Evolutionary conservation across 2,329 filamentous ascomycete genomes (phyloP).

Genomic region (Fusarium aywerte): DNA sequence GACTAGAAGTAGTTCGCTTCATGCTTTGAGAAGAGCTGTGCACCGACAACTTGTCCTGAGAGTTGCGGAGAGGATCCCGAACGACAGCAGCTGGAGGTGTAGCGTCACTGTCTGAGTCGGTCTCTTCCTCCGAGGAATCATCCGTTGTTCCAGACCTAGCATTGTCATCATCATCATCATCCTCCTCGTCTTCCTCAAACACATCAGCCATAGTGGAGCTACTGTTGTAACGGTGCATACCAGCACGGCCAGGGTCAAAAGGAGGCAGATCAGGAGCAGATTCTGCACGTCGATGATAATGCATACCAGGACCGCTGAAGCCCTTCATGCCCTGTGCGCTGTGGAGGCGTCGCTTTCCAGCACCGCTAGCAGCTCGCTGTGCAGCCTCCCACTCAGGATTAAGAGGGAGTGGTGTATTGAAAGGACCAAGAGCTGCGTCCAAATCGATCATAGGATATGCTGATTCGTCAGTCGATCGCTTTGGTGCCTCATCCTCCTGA

Average conservation of each 20-base stretch:
- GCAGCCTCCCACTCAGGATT: conserved; percentile 75
- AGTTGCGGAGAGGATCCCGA: conserved; percentile 41
- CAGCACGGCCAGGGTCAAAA: conserved; percentile 71
- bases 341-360: conserved; percentile 74
- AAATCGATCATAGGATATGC: conserved; percentile 89
- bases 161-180: conserved; percentile 62
- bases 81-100: conserved; percentile 48
- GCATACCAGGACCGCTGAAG: conserved; percentile 74
- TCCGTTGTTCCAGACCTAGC: conserved; percentile 53
- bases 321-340: conserved; percentile 78
- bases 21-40: conserved; percentile 44
- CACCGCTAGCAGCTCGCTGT: conserved; percentile 65
- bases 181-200: conserved; percentile 85
- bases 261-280: conserved; percentile 83
- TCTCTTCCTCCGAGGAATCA: conserved; percentile 57
- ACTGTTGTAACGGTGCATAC: conserved; percentile 71
- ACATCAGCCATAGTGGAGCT: conserved; percentile 85
- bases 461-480: conserved; percentile 66
- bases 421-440: conserved; percentile 91
- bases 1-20: conserved; percentile 59
- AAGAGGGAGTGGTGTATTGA: conserved; percentile 78
- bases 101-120: conserved; percentile 58
- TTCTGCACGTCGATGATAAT: conserved; percentile 81
- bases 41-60: conserved; percentile 37
- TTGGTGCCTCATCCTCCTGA: conserved; percentile 49